Base-by-base conservation (phyloP, 306 rosid species). In the Acacia crassicarpa region DNA sequence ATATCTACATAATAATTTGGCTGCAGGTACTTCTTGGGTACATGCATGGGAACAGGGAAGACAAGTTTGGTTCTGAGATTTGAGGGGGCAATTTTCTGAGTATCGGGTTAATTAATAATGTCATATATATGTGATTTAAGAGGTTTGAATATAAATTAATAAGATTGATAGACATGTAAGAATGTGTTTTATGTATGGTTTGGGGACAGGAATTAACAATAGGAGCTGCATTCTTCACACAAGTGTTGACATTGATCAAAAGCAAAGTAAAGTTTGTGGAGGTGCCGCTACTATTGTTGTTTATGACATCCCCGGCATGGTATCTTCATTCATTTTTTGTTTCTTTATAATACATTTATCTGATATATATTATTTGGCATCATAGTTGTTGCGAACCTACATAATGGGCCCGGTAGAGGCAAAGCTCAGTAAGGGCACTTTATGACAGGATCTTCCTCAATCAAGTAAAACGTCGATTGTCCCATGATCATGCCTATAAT, bases 161-260 rank as follows among this genome's bases (percentile, higher is more conserved):
- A 30, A 30, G 32, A 30, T 30, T 30, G 32, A 30, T 30, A 30
- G 32, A 30, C 2, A 30, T 30, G 32, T 30, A 2, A 30, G 32
- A 30, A 30, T 30, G 32, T 30, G 32, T 30, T 30, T 30, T 30
- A 30, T 30, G 2, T 30, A 30, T 30, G 32, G 32, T 66, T 75
- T 14, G 35, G 56, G 11, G 76, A 86, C 85, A 91, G 98, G 98
- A 94, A 87, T 94, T 97, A 74, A 94, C 98, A 56, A 94, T 94
- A 41, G 98, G 98, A 67, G 98, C 97, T 35, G 98, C 98, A 17
- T 94, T 94, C 84, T 94, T 94, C 84, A 90, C 97, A 22, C 98
- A 91, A 84, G 97, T 89, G 16, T 75, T 94, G 89, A 90, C 98
- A 38, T 45, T 94, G 17, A 94, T 88, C 65, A 94, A 94, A 80